A percentile compares a stretch with the other conserved stretches of the same genome.
Conservation (phyloP, 2,329 filamentous ascomycete species). For the Beauveria varroae region DNA sequence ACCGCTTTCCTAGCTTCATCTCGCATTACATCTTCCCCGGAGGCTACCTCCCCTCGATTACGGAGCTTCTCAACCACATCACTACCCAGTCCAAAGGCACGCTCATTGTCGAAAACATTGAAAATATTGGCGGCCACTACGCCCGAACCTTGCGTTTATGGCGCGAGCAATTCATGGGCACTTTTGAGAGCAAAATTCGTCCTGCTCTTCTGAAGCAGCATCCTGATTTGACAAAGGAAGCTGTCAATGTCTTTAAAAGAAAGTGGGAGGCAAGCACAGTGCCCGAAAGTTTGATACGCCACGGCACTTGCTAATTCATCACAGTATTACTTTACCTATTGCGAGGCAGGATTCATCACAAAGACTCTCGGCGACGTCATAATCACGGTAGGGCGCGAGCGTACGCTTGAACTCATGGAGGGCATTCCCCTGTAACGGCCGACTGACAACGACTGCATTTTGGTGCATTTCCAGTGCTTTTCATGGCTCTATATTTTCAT, state of each 20-base stretch:
- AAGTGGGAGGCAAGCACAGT: constrained; percentile 58
- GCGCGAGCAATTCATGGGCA: constrained; percentile 56
- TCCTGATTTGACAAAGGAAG: constrained; percentile 49
- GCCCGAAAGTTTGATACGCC: no score
- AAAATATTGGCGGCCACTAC: constrained; percentile 71
- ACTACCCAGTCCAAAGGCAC: constrained; percentile 51
- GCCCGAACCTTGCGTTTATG: constrained; percentile 61
- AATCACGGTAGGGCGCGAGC: constrained; percentile 60
- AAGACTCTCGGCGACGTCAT: constrained; percentile 68
- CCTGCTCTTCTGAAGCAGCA: constrained; percentile 53
- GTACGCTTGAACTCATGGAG: constrained; percentile 61
- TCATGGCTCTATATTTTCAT: neutral
- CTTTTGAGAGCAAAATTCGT: constrained; percentile 53
- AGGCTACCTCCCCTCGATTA: constrained; percentile 58
- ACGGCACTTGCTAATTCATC: neutral
- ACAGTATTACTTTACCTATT: constrained; percentile 68
- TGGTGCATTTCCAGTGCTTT: neutral
- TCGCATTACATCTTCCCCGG: constrained; percentile 72
- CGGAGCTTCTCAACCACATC: constrained; percentile 52
- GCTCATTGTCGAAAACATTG: constrained; percentile 57
- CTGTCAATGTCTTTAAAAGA: constrained; percentile 58
- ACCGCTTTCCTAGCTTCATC: constrained; percentile 47
- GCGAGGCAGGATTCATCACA: constrained; percentile 64
- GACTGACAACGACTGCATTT: neutral
- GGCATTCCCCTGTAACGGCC: constrained; percentile 51